phyloP scores from a whole-genome alignment of 805 yeast genomes.

The Clavispora vitiphila region DNA sequence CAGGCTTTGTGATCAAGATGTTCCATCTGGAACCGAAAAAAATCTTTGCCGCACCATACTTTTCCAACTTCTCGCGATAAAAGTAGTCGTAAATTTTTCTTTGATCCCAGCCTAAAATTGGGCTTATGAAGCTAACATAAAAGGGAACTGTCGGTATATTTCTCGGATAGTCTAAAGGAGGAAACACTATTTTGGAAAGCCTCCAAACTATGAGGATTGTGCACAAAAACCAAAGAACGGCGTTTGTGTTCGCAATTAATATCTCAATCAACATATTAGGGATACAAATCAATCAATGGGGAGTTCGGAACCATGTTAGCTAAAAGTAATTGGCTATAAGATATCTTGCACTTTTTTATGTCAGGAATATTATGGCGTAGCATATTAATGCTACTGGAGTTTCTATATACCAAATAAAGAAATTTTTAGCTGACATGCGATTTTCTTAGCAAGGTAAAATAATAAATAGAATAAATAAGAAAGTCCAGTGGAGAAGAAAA shows the following conservation, averaged over 20 bases:
- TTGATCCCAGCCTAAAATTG: constrained; percentile 44
- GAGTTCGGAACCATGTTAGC: too few species aligned
- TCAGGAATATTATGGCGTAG: too few species aligned
- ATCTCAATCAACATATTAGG: background rate
- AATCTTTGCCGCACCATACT: constrained; percentile 53
- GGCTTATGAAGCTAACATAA: constrained; percentile 45
- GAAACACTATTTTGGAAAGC: constrained; percentile 22
- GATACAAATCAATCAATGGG: too few species aligned
- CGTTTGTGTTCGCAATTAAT: background rate
- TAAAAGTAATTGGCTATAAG: too few species aligned
- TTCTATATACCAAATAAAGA: too few species aligned
- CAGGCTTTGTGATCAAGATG: constrained; percentile 47
- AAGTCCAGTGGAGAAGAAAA: too few species aligned
- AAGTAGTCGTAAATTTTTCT: constrained; percentile 39
- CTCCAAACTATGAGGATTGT: background rate
- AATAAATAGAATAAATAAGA: too few species aligned
- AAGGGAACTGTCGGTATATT: constrained; percentile 61
- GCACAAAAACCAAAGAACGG: background rate
- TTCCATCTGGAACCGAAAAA: constrained; percentile 63
- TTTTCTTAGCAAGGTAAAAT: too few species aligned
- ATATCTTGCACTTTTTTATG: too few species aligned
- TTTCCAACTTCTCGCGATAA: constrained; percentile 41
- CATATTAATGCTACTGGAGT: too few species aligned
- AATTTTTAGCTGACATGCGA: too few species aligned
- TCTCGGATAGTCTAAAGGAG: constrained; percentile 48